Percentiles rank a stretch among this genome's conserved stretches.
Conservation (phyloP, 129 eudicot genomes). For the Tanacetum coccineum region DNA sequence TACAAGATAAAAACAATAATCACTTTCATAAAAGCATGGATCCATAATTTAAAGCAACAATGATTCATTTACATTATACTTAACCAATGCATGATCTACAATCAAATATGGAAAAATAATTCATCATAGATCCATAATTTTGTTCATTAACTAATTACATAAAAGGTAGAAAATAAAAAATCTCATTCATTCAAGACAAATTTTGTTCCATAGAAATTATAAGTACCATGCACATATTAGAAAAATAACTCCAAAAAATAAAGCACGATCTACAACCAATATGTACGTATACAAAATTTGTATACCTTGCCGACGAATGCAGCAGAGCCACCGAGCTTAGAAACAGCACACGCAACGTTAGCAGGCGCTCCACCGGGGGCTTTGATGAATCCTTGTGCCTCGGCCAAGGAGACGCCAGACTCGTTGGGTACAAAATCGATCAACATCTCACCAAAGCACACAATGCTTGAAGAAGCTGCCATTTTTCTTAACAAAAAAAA, state of each 20-base stretch:
- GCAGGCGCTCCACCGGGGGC: conserved; percentile 96
- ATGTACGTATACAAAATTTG: background rate
- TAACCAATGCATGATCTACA: background rate
- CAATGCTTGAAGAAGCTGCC: conserved; percentile 41
- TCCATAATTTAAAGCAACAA: conserved; percentile 3
- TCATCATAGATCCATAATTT: conserved; percentile 2
- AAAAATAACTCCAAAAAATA: conserved; percentile 6
- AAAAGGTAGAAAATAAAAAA: background rate
- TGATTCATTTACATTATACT: background rate
- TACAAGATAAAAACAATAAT: background rate
- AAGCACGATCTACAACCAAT: background rate
- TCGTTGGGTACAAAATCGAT: conserved; percentile 70
- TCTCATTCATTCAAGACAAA: background rate
- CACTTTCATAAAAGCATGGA: background rate
- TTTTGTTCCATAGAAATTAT: background rate
- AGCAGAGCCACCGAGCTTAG: conserved; percentile 62
- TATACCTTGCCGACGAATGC: conserved; percentile 73
- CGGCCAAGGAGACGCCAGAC: conserved; percentile 69
- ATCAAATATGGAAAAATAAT: background rate
- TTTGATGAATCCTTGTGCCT: conserved; percentile 61
- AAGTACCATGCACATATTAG: background rate
- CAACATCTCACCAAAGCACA: conserved; percentile 76
- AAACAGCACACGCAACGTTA: conserved; percentile 67
- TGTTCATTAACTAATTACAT: background rate
- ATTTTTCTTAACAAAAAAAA: conserved; percentile 21